A percentile compares a stretch with the other conserved stretches of the same genome.
Evolutionary conservation across 208 protist genomes (phyloP).

Genomic region (Leishmania arabica): DNA sequence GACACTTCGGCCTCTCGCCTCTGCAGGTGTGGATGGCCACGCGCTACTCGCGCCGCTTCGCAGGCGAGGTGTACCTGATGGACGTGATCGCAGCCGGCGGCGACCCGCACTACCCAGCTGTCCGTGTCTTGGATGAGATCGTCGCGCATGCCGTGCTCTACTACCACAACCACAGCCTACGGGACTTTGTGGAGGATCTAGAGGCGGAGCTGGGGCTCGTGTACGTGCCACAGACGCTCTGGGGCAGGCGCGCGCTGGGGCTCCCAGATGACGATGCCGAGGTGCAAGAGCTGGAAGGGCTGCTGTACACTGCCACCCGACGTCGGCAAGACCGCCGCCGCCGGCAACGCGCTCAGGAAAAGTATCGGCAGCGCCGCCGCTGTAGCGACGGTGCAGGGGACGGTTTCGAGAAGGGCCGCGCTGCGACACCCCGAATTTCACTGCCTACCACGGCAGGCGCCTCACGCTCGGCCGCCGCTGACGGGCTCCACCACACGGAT

Average conservation of each 20-base stretch:
- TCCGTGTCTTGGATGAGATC: slow-evolving; percentile 82
- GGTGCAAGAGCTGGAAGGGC: slow-evolving; percentile 30
- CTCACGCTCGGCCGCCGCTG: neutral
- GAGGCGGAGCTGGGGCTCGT: slow-evolving; percentile 48
- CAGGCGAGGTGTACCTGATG: slow-evolving; percentile 80
- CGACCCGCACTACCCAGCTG: slow-evolving; percentile 57
- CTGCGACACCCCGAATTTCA: neutral
- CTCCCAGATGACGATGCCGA: slow-evolving; percentile 31
- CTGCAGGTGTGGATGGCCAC: slow-evolving; percentile 75
- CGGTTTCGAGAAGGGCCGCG: neutral
- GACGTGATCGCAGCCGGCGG: slow-evolving; percentile 67
- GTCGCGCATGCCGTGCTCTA: slow-evolving; percentile 81
- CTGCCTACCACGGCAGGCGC: neutral
- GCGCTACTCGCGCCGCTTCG: slow-evolving; percentile 65
- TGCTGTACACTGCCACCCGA: slow-evolving; percentile 25
- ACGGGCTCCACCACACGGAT: neutral
- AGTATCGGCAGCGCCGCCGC: slow-evolving; percentile 7
- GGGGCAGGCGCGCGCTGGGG: slow-evolving; percentile 45
- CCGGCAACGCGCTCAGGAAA: slow-evolving; percentile 15
- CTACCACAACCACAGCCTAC: slow-evolving; percentile 76
- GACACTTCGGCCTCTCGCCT: slow-evolving; percentile 62
- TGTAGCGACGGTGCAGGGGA: neutral
- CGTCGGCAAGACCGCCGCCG: slow-evolving; percentile 21
- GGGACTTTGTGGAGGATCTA: slow-evolving; percentile 79
- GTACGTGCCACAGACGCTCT: slow-evolving; percentile 68